A percentile compares a stretch with the other conserved stretches of the same genome.
These are phyloP conservation scores for Rhizophagus prolifer DNA, from an alignment of 192 early-diverging fungal species.

Conservation along the genomic window DNA sequence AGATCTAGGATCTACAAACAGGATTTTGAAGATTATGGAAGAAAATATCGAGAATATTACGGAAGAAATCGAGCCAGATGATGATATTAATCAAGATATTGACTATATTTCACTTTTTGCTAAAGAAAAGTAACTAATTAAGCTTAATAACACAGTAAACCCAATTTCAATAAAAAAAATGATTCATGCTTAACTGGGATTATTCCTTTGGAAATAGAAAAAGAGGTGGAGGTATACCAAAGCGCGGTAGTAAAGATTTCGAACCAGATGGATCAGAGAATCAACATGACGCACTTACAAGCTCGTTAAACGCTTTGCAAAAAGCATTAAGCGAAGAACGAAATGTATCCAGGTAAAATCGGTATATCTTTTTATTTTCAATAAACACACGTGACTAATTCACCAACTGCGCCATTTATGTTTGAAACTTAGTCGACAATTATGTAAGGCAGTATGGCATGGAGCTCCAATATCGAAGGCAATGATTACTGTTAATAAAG, in stretches of 20 bases:
- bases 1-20: no score
- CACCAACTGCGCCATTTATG: neutral
- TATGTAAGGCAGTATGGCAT: slow-evolving; percentile 19
- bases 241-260: neutral
- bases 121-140: neutral
- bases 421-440: slow-evolving; percentile 9
- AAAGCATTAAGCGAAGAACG: slow-evolving; percentile 22
- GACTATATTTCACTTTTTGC: neutral
- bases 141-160: neutral
- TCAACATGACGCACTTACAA: neutral
- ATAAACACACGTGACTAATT: neutral
- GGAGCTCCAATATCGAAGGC: slow-evolving; percentile 2
- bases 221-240: neutral
- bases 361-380: no score
- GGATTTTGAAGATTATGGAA: neutral
- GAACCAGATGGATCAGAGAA: neutral
- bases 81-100: neutral
- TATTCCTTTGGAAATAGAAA: neutral
- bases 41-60: neutral
- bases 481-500: neutral
- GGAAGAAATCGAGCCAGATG: neutral
- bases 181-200: neutral
- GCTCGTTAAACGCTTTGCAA: neutral
- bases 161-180: neutral
- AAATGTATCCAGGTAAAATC: slow-evolving; percentile 39